A percentile compares a stretch with the other conserved stretches of the same genome.
phyloP scores from a whole-genome alignment of 441 rosid species.

The Cnidoscolus chayamansa region DNA sequence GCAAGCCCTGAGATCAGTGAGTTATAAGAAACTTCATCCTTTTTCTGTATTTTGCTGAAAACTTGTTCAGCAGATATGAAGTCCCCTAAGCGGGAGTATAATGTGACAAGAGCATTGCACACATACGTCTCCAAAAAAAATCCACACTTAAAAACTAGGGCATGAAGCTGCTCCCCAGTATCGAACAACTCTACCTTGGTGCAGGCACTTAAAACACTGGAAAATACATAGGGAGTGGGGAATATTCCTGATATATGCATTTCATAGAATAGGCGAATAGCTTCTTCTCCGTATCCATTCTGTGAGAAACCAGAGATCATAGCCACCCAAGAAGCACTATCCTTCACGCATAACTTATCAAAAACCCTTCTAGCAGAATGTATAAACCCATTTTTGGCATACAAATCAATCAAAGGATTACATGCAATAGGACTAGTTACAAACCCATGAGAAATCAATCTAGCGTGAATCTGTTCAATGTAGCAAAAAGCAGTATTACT shows the following conservation, averaged over 20 bases:
- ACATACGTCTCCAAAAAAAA: no score
- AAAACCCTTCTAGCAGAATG: conserved; percentile 57
- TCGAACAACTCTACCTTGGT: conserved; percentile 32
- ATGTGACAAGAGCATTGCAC: no score
- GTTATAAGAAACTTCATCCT: conserved; percentile 80
- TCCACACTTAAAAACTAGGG: no score
- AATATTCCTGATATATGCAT: conserved; percentile 55
- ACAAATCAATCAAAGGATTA: conserved; percentile 69
- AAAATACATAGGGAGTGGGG: conserved; percentile 72
- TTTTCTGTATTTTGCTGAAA: not conserved
- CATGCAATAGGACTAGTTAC: conserved; percentile 40
- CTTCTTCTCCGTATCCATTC: conserved; percentile 58
- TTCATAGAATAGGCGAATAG: conserved; percentile 50
- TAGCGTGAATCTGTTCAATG: conserved; percentile 66
- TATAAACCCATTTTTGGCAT: conserved; percentile 58
- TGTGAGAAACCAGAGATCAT: conserved; percentile 75
- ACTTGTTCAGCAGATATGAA: no score
- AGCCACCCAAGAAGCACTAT: conserved; percentile 81
- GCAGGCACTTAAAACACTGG: conserved; percentile 48
- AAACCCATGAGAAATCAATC: conserved; percentile 56
- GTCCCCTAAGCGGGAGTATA: no score
- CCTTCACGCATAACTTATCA: conserved; percentile 46
- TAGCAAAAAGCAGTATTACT: conserved; percentile 32
- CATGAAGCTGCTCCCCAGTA: no score
- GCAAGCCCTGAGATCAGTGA: conserved; percentile 80